These are phyloP conservation scores for Saturnispora saitoi DNA, from an alignment of 805 yeast genomes.

Conservation along the genomic window DNA sequence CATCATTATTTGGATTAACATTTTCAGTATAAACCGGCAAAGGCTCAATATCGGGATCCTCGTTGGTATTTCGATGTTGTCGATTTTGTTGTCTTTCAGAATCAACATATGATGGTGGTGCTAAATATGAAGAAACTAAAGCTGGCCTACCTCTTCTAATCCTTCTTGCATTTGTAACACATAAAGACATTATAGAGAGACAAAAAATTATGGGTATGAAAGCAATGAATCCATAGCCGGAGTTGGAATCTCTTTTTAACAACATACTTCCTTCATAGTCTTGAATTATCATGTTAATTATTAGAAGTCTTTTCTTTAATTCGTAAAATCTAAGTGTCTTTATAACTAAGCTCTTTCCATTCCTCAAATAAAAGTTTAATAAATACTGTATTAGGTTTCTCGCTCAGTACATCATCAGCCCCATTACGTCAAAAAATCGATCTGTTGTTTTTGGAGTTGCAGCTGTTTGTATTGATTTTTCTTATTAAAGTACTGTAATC, in stretches of 20 bases:
- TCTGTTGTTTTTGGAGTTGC: too few species aligned
- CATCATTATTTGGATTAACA: slow-evolving; percentile 59
- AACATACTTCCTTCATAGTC: neutral
- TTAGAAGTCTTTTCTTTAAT: too few species aligned
- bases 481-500: too few species aligned
- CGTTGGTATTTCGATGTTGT: slow-evolving; percentile 29
- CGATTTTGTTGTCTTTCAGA: slow-evolving; percentile 24
- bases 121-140: slow-evolving; percentile 43
- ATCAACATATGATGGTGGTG: slow-evolving; percentile 67
- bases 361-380: too few species aligned
- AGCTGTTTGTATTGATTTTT: too few species aligned
- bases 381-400: too few species aligned
- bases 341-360: too few species aligned
- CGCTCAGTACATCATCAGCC: too few species aligned
- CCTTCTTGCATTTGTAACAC: slow-evolving; percentile 49
- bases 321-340: too few species aligned
- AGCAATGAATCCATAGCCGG: slow-evolving; percentile 19
- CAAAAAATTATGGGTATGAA: slow-evolving; percentile 41
- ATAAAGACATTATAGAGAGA: slow-evolving; percentile 31
- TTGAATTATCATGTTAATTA: neutral
- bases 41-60: slow-evolving; percentile 19
- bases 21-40: slow-evolving; percentile 61
- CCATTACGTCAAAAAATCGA: too few species aligned
- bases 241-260: neutral
- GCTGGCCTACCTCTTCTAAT: slow-evolving; percentile 47